phyloP scores from a whole-genome alignment of 2,329 filamentous ascomycete genomes.

The Xylariales sp. region DNA sequence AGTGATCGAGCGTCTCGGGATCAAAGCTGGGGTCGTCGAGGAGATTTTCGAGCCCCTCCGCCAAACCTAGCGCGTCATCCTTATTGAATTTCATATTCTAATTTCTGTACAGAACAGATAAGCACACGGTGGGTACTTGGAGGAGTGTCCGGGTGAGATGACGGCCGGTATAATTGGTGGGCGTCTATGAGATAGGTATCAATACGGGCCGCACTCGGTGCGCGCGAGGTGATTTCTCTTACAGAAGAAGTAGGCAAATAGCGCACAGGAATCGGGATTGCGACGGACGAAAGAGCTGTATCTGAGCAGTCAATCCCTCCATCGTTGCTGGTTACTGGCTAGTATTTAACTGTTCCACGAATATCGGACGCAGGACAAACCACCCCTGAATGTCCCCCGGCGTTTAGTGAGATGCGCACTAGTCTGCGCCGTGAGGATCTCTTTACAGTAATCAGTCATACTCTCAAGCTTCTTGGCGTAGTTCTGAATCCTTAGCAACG shows the following conservation, averaged over 20 bases:
- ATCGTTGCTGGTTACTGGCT: neutral
- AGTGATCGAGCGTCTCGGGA: conserved; percentile 30
- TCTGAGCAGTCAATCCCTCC: neutral
- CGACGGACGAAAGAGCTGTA: neutral
- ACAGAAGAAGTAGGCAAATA: neutral
- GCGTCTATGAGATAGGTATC: neutral
- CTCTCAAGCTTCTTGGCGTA: conserved; percentile 13
- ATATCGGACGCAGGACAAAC: neutral
- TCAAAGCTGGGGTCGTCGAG: conserved; percentile 31
- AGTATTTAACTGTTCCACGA: conserved; percentile 1
- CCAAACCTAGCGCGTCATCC: conserved; percentile 25
- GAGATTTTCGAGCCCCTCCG: conserved; percentile 31
- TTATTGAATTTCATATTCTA: conserved; percentile 21
- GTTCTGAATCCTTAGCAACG: conserved; percentile 17
- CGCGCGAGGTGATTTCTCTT: neutral
- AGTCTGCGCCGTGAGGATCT: neutral
- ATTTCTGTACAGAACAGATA: neutral
- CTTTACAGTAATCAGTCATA: conserved; percentile 34
- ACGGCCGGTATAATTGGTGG: neutral
- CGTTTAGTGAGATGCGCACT: conserved; percentile 25
- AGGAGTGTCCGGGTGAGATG: too few relatives aligned
- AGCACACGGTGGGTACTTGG: neutral
- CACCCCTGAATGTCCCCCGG: conserved; percentile 17
- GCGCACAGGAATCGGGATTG: neutral
- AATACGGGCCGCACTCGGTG: neutral